Evolutionary conservation across 78 protist genomes (phyloP), one percentile per base, ranked within the genome.

Genomic region (Anaeramoeba ignava): DNA sequence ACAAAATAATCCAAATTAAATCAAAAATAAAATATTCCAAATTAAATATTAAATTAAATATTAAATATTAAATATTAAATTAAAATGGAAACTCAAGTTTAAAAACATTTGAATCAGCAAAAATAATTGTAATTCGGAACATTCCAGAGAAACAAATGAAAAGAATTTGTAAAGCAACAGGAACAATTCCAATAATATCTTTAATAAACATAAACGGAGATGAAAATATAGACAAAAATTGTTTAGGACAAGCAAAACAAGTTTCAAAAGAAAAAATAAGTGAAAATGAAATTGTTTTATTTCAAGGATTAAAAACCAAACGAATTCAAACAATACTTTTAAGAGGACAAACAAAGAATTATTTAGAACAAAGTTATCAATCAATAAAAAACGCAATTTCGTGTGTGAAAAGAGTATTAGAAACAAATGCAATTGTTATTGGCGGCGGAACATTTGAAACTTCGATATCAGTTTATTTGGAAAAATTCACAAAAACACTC

Each of bases 361-460:
- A 27, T 8, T 17, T 54, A 27, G 89, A 94, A 84, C 96, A 96
- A 87, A 90, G 95, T 92, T 95, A 96, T 81, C 90, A 96, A 33
- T 92, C 99, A 0, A 82, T 98, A 38, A 98, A 98, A 89, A 99
- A 98, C 83, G 91, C 98, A 8, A 85, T 98, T 41, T 97, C 98
- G 90, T 95, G 91, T 33, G 97, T 97, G 78, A 91, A 92, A 87
- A 84, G 98, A 41, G 88, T 92, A 0, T 87, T 98, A 34, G 99
- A 96, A 87, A 88, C 95, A 41, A 81, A 89, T 34, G 27, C 81
- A 3, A 88, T 54, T 54, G 87, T 93, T 3, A 86, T 89, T 2
- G 93, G 96, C 8, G 96, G 96, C 41, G 99, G 99, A 33, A 93
- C 97, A n/a, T 98, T 96, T 42, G 99, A 98, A 87, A 41, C 97